These are phyloP conservation scores for Ploettnerulaceae sp. DNA, from an alignment of 2,329 filamentous ascomycete genomes.

Conservation along the genomic window DNA sequence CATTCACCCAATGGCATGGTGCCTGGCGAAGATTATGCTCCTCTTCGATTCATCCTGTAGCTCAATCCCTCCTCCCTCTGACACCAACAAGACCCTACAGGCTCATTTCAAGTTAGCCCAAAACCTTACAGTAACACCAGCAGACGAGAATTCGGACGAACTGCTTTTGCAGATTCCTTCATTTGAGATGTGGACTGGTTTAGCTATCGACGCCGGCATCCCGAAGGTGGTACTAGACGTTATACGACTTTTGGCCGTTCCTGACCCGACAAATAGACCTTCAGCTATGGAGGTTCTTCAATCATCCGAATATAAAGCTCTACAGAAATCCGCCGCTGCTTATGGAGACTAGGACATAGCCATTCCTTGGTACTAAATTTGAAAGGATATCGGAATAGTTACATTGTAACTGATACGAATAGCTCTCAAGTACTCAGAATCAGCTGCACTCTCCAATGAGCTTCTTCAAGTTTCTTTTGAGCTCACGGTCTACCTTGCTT, in stretches of 20 bases:
- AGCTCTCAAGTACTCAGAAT: no score
- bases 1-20: conserved; percentile 15
- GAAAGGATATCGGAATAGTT: no score
- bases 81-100: conserved; percentile 13
- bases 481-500: no score
- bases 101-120: conserved; percentile 17
- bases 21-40: conserved; percentile 19
- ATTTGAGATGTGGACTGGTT: conserved; percentile 17
- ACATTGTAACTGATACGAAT: no score
- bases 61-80: conserved; percentile 18
- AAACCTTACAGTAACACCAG: conserved; percentile 15
- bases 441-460: no score
- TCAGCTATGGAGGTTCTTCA: conserved; percentile 17
- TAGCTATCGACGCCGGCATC: conserved; percentile 15
- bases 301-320: conserved; percentile 9
- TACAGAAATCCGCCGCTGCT: background rate
- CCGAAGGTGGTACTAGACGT: conserved; percentile 17
- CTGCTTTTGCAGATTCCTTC: conserved; percentile 17
- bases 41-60: conserved; percentile 9
- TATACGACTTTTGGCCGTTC: conserved; percentile 16
- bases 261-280: conserved; percentile 16
- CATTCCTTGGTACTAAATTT: no score
- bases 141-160: conserved; percentile 13
- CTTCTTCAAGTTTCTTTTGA: no score
- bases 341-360: background rate